Percentiles rank a stretch among this genome's conserved stretches.
These are phyloP conservation scores for Aureobasidium sp. DNA, from an alignment of 2,329 filamentous ascomycete genomes.

Conservation along the genomic window DNA sequence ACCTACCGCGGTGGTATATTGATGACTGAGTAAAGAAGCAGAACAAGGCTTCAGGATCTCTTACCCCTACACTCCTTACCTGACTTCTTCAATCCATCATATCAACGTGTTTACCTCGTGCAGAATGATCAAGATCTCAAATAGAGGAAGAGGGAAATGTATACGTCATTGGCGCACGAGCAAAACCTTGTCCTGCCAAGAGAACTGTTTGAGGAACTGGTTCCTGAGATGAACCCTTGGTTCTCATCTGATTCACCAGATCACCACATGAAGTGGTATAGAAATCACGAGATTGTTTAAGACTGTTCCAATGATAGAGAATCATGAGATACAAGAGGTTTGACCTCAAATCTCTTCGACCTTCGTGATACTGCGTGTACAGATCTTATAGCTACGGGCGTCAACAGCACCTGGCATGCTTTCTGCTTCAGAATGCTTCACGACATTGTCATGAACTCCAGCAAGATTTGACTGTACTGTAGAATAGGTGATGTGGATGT, in stretches of 20 bases:
- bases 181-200: slow-evolving; percentile 1
- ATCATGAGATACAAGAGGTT: too few species aligned
- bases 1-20: neutral
- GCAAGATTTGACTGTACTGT: neutral
- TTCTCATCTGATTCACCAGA: neutral
- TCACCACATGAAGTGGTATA: too few species aligned
- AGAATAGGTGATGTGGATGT: neutral
- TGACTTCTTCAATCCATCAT: neutral
- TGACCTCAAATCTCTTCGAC: too few species aligned
- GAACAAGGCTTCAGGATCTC: neutral
- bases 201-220: neutral
- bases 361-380: too few species aligned
- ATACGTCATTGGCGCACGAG: neutral
- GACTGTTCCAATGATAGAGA: too few species aligned
- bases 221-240: neutral
- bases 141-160: neutral
- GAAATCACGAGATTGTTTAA: too few species aligned
- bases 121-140: neutral
- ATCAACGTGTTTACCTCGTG: neutral
- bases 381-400: too few species aligned
- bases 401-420: too few species aligned
- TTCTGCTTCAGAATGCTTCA: too few species aligned
- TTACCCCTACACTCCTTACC: neutral
- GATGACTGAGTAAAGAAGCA: neutral
- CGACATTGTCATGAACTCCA: too few species aligned